Evolutionary conservation across 495 filamentous ascomycete species (phyloP), one percentile per base, ranked within the genome.

Genomic region (Xylaria intraflava): DNA sequence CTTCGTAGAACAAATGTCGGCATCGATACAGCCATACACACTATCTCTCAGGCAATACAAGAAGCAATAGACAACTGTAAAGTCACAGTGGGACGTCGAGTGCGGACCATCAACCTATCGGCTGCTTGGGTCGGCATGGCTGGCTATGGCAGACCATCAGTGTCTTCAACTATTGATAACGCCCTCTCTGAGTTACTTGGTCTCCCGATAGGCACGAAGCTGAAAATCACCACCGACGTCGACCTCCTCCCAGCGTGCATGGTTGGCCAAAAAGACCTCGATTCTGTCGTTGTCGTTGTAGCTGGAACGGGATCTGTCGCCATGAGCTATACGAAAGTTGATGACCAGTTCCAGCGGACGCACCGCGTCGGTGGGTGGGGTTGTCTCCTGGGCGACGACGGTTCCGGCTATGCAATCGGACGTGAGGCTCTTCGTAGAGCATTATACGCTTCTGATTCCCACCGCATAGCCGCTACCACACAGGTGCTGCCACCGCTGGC

Each of bases 351-450:
- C 19, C 46, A 23, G 6, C 40, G 51, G 10, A 49, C 48, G 36
- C 39, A 55, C 12, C 53, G 52, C 11, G 58, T 62, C 31, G 70
- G 69, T 5, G 70, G 70, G 5, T 73, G 69, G 70, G 69, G 69
- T 6, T 62, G 69, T 43, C 51, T 71, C 16, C 56, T 73, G 6
- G 68, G 71, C 0, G 69, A 73, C 33, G 66, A 72, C 39, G 71
- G 68, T 1, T 64, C 65, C 1, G 69, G 68, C 3, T 71, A 69
- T 53, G 60, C 60, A 2, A 72, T 73, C 10, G 71, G 69, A 5
- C 43, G 65, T 16, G 55, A 61, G 30, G 66, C 66, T 0, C 59
- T 68, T 27, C 62, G 63, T 33, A 53, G 64, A n/a, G 61, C 68
- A 0, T 49, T 73, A 3, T 14, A 46, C 48, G 8, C 29, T 64